These are phyloP conservation scores for Sordariomycetes sp. DNA, from an alignment of 2,329 filamentous ascomycete genomes.

Conservation along the genomic window DNA sequence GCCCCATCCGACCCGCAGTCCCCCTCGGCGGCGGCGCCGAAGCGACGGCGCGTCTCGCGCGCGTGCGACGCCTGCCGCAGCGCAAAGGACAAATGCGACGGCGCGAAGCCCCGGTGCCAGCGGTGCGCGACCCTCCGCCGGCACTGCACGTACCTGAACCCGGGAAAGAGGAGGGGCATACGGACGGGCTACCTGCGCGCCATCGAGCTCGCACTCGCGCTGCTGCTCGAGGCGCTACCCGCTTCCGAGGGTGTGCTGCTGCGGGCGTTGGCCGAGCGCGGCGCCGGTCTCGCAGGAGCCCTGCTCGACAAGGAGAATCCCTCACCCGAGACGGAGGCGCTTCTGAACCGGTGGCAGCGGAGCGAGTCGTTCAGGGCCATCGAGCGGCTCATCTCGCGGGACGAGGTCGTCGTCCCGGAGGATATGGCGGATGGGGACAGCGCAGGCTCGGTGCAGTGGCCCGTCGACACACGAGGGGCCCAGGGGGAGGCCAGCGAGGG, in stretches of 20 bases:
- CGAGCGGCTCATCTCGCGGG: conserved; percentile 43
- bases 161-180: conserved; percentile 63
- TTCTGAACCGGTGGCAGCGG: conserved; percentile 50
- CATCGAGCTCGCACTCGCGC: conserved; percentile 54
- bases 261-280: conserved; percentile 31
- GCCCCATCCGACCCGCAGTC: conserved; percentile 11
- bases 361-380: conserved; percentile 50
- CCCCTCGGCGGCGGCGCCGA: conserved; percentile 21
- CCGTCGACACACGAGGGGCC: conserved; percentile 4
- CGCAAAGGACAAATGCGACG: conserved; percentile 62
- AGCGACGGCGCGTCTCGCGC: conserved; percentile 52
- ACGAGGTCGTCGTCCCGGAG: conserved; percentile 14
- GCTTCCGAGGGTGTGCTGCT: conserved; percentile 45
- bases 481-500: background rate
- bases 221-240: conserved; percentile 49
- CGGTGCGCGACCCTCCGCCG: conserved; percentile 52
- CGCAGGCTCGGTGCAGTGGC: conserved; percentile 13
- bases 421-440: conserved; percentile 18
- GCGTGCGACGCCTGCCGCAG: conserved; percentile 57
- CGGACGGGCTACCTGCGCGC: conserved; percentile 71
- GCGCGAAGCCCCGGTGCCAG: conserved; percentile 50
- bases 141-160: conserved; percentile 57
- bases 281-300: conserved; percentile 21
- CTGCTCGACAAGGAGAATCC: conserved; percentile 34
- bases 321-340: conserved; percentile 33